Base-by-base conservation (phyloP, 1,139 yeast genomes). In the Taphrina sp. region DNA sequence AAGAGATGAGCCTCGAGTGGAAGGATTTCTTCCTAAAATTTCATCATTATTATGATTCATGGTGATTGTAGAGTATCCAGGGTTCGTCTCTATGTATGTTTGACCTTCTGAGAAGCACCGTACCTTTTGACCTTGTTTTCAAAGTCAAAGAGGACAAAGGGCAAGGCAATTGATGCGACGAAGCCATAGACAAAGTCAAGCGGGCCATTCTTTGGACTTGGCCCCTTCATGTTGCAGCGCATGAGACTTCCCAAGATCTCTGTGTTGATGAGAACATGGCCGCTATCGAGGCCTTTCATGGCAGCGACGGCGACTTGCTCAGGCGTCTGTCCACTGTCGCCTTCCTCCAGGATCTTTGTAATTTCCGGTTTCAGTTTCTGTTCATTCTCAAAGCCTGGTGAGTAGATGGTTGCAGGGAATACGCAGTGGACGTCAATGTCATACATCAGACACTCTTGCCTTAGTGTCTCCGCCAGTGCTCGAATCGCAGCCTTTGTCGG, bases 381-480 rank as follows among this genome's bases (percentile, higher is more conserved):
- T 69, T 94, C 99, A 59, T 81, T 81, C 4, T 72, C 79, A 65
- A 70, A 94, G 0, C 98, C 99, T 69, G 90, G 97, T 62, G 95
- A 84, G 51, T 75, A 78, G 70, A 92, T 89, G 66, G 88, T 89
- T 0, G 98, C 98, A 0, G 97, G 95, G 64, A 82, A 83, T 0
- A 88, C 81, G 51, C 81, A 76, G 12, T 72, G 71, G 4, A 74
- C 76, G 2, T 66, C 58, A 62, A 82, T 81, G 60, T 83, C 79
- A 64, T 80, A 83, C 1, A 84, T 83, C 0, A 76, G 67, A 58
- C 87, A 75, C 67, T 94, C 99, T 64, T 90, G 96, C 59, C 96
- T 79, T 56, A 92, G 70, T 3, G 85, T 75, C 51, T 84, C 84
- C 0, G 90, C 83, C 33, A 94, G 72, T 0, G 95, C 74, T 63